These are phyloP conservation scores for Diplocarpon mali DNA, from an alignment of 2,329 filamentous ascomycete genomes.

Conservation along the genomic window DNA sequence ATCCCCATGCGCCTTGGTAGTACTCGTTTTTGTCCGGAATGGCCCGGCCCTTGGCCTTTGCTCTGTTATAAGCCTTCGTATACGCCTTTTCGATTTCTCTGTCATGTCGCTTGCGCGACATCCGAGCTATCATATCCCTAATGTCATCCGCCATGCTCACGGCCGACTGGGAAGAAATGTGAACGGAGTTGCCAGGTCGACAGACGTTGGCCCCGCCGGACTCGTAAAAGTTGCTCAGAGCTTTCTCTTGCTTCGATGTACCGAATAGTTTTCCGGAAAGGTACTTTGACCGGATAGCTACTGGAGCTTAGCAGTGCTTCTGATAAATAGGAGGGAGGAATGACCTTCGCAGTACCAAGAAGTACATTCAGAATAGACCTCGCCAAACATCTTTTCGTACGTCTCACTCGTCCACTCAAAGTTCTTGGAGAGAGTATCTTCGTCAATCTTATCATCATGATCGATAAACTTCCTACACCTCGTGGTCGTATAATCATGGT, in stretches of 20 bases:
- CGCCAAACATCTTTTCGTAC: slow-evolving; percentile 53
- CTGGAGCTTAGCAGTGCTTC: neutral
- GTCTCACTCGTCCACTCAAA: slow-evolving; percentile 64
- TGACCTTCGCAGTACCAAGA: slow-evolving; percentile 73
- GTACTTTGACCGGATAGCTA: slow-evolving; percentile 43
- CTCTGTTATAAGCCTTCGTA: slow-evolving; percentile 38
- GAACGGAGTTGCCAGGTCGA: slow-evolving; percentile 47
- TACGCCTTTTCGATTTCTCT: slow-evolving; percentile 44
- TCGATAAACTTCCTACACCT: slow-evolving; percentile 52
- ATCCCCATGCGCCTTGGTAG: slow-evolving; percentile 35
- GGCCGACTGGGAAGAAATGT: slow-evolving; percentile 65
- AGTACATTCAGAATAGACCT: slow-evolving; percentile 65
- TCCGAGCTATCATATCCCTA: slow-evolving; percentile 21
- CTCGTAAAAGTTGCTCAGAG: slow-evolving; percentile 35
- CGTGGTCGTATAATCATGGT: slow-evolving; percentile 45
- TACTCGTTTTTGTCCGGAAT: slow-evolving; percentile 39
- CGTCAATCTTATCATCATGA: slow-evolving; percentile 76
- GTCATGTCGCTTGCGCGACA: slow-evolving; percentile 25
- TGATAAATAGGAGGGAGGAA: neutral
- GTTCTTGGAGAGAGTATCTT: slow-evolving; percentile 47
- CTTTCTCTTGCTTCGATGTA: slow-evolving; percentile 35
- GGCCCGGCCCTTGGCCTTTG: slow-evolving; percentile 37
- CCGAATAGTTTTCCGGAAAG: slow-evolving; percentile 35
- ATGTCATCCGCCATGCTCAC: slow-evolving; percentile 31
- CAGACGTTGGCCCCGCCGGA: slow-evolving; percentile 40